Conservation (phyloP, 2,329 filamentous ascomycete genomes). For the Mycocentrospora acerina region DNA sequence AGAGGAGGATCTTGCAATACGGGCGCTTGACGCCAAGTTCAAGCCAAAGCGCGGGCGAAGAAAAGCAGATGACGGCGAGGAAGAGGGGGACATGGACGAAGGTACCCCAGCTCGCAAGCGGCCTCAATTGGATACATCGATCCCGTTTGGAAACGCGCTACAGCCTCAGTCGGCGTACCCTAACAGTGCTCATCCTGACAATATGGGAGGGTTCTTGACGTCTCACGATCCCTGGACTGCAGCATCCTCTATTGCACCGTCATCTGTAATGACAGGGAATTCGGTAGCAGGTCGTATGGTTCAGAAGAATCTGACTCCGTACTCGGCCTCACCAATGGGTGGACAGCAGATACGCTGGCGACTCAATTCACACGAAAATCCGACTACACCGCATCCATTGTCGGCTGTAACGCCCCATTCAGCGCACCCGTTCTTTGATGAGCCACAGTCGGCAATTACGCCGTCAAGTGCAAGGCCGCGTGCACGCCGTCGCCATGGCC, state of each 20-base stretch:
- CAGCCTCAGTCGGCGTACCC: slow-evolving; percentile 53
- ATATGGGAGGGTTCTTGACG: slow-evolving; percentile 48
- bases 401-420: slow-evolving; percentile 74
- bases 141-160: slow-evolving; percentile 39
- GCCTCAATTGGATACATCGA: slow-evolving; percentile 60
- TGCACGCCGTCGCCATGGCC: slow-evolving; percentile 68
- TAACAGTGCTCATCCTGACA: slow-evolving; percentile 58
- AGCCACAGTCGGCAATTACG: slow-evolving; percentile 74
- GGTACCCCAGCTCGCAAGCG: slow-evolving; percentile 55
- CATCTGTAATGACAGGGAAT: slow-evolving; percentile 36
- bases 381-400: slow-evolving; percentile 70
- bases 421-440: slow-evolving; percentile 53
- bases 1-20: slow-evolving; percentile 85
- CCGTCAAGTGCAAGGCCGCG: slow-evolving; percentile 57
- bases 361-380: slow-evolving; percentile 61
- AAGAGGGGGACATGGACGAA: slow-evolving; percentile 56
- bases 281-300: slow-evolving; percentile 39
- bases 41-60: slow-evolving; percentile 63
- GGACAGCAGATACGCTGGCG: slow-evolving; percentile 51
- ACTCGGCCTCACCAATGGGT: slow-evolving; percentile 46
- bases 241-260: slow-evolving; percentile 42
- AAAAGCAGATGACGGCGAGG: slow-evolving; percentile 59
- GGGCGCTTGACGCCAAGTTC: slow-evolving; percentile 77
- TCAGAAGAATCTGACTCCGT: slow-evolving; percentile 39
- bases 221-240: slow-evolving; percentile 50